A percentile compares a stretch with the other conserved stretches of the same genome.
Evolutionary conservation across 768 basidiomycete genomes (phyloP).

Genomic region (Auricularia auricula-judae): DNA sequence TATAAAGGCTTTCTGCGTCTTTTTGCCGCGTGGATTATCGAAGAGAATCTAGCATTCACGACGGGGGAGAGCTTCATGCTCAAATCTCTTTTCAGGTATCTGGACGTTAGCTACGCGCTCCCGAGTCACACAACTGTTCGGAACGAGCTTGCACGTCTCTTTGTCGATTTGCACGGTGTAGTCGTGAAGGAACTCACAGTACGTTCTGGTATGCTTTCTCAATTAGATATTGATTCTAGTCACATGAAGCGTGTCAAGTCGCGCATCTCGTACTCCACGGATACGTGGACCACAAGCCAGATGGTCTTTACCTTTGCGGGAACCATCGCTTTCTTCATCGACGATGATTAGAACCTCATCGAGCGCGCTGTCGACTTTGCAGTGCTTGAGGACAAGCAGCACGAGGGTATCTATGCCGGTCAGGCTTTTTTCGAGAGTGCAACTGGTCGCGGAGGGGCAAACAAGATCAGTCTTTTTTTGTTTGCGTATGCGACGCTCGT

Average conservation of each 20-base stretch:
- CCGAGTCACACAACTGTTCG: conserved; percentile 19
- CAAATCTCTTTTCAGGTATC: conserved; percentile 8
- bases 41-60: conserved; percentile 17
- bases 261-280: conserved; percentile 7
- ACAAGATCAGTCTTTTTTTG: conserved; percentile 23
- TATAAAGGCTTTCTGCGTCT: background rate
- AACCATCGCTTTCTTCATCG: conserved; percentile 10
- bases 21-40: background rate
- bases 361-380: conserved; percentile 12
- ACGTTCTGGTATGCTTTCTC: background rate
- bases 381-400: conserved; percentile 11
- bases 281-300: conserved; percentile 12
- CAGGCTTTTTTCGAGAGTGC: conserved; percentile 19
- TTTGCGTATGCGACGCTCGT: conserved; percentile 9
- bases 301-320: conserved; percentile 14
- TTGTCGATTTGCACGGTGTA: conserved; percentile 12
- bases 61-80: conserved; percentile 13
- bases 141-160: conserved; percentile 12
- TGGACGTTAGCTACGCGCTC: conserved; percentile 9
- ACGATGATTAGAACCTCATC: conserved; percentile 12
- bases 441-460: conserved; percentile 13
- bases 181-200: conserved; percentile 14
- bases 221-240: background rate
- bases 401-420: conserved; percentile 20
- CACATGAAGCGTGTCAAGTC: conserved; percentile 5